Percentiles rank a stretch among this genome's conserved stretches.
These are phyloP conservation scores for Acorus gramineus DNA, from an alignment of 106 monocot genomes.

Conservation along the genomic window DNA sequence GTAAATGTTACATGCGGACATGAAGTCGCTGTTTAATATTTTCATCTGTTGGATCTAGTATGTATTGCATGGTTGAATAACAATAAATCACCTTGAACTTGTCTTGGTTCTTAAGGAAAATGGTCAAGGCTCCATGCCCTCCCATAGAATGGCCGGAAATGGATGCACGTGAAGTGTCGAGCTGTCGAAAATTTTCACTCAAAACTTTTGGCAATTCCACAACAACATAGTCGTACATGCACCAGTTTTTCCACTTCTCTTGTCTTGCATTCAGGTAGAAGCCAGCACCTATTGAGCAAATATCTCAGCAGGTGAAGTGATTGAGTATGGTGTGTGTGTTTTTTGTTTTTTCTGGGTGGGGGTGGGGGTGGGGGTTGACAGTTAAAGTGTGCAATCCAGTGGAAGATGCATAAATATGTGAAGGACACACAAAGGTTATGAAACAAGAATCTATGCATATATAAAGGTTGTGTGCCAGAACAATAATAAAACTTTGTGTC, in stretches of 20 bases:
- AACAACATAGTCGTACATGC: conserved; percentile 95
- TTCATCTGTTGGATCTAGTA: too few relatives aligned
- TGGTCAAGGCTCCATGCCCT: conserved; percentile 89
- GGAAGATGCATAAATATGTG: too few relatives aligned
- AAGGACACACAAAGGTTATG: too few relatives aligned
- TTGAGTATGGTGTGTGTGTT: too few relatives aligned
- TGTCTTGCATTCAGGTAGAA: conserved; percentile 90
- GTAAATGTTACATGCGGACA: too few relatives aligned
- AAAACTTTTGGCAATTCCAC: conserved; percentile 79
- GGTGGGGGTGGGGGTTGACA: too few relatives aligned
- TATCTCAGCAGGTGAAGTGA: neutral
- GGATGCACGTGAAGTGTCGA: conserved; percentile 65
- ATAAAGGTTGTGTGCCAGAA: too few relatives aligned
- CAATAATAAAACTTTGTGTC: too few relatives aligned
- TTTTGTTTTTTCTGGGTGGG: too few relatives aligned
- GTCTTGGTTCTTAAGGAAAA: conserved; percentile 76
- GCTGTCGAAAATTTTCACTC: conserved; percentile 68
- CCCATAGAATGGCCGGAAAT: conserved; percentile 99
- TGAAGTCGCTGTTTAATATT: too few relatives aligned
- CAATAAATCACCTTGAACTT: conserved; percentile 60
- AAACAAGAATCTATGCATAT: too few relatives aligned
- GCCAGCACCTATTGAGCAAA: conserved; percentile 55
- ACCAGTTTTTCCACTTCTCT: conserved; percentile 96
- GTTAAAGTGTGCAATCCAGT: too few relatives aligned
- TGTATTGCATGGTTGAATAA: neutral